A percentile compares a stretch with the other conserved stretches of the same genome.
phyloP scores from a whole-genome alignment of 305 asterid species.

The Fraxinus floribunda region DNA sequence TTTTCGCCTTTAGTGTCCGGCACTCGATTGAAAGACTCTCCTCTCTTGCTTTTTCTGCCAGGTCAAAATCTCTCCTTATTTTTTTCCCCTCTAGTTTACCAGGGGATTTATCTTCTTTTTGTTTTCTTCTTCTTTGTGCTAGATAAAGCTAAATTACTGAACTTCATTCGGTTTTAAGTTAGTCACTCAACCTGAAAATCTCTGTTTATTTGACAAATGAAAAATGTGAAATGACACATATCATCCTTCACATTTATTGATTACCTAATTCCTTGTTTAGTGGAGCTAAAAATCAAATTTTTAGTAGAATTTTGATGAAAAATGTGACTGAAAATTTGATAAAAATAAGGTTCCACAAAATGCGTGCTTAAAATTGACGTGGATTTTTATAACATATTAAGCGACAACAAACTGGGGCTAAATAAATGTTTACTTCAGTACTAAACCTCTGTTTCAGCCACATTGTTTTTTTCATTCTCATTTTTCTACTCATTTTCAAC shows the following conservation, averaged over 20 bases:
- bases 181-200: neutral
- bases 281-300: neutral
- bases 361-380: neutral
- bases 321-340: neutral
- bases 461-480: no score
- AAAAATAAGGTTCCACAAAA: neutral
- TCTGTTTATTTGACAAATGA: neutral
- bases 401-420: neutral
- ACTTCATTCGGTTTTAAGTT: neutral
- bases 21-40: constrained; percentile 36
- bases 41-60: constrained; percentile 66
- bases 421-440: neutral
- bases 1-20: constrained; percentile 62
- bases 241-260: neutral
- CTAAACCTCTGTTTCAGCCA: neutral
- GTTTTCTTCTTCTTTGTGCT: neutral
- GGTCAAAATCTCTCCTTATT: constrained; percentile 29
- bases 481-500: no score
- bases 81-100: neutral
- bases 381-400: neutral
- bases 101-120: neutral
- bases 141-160: neutral
- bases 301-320: no score
- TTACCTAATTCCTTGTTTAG: neutral
- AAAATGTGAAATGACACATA: neutral